phyloP scores from a whole-genome alignment of 2,329 filamentous ascomycete species.

The Microdochium paspali region DNA sequence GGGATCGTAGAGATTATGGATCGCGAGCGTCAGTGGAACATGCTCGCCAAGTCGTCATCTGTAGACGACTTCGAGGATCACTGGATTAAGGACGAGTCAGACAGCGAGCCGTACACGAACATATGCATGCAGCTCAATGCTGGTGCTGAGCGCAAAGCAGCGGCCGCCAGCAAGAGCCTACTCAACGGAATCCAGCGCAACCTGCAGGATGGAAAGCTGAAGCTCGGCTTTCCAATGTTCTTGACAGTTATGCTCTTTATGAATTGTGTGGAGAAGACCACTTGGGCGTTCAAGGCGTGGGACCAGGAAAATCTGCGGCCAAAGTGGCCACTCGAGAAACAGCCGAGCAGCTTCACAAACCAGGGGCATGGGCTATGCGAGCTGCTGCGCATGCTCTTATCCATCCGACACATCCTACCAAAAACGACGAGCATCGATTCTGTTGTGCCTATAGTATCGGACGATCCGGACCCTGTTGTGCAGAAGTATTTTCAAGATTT shows the following conservation, averaged over 20 bases:
- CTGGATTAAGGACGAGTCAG: conserved; percentile 41
- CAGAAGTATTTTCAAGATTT: conserved; percentile 45
- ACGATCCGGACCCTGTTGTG: conserved; percentile 35
- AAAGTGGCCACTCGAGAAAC: conserved; percentile 52
- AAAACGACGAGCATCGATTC: conserved; percentile 33
- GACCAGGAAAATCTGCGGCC: conserved; percentile 50
- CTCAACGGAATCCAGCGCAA: conserved; percentile 52
- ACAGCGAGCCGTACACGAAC: conserved; percentile 49
- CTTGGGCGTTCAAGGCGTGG: conserved; percentile 61
- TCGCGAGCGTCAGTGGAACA: conserved; percentile 52
- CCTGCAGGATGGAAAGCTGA: conserved; percentile 51
- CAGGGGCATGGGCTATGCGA: conserved; percentile 51
- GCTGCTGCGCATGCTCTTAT: conserved; percentile 50
- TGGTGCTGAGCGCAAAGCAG: conserved; percentile 54
- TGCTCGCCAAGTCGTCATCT: conserved; percentile 37
- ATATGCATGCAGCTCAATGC: conserved; percentile 57
- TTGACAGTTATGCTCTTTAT: conserved; percentile 53
- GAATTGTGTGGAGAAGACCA: conserved; percentile 58
- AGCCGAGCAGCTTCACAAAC: conserved; percentile 45
- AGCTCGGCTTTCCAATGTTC: conserved; percentile 51
- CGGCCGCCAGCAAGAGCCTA: conserved; percentile 46
- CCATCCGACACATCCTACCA: conserved; percentile 50
- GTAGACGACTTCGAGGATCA: conserved; percentile 28
- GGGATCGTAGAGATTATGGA: conserved; percentile 56
- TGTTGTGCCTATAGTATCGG: conserved; percentile 38